Evolutionary conservation across 2,329 filamentous ascomycete genomes (phyloP).

Genomic region (Curvularia hawaiiensis): DNA sequence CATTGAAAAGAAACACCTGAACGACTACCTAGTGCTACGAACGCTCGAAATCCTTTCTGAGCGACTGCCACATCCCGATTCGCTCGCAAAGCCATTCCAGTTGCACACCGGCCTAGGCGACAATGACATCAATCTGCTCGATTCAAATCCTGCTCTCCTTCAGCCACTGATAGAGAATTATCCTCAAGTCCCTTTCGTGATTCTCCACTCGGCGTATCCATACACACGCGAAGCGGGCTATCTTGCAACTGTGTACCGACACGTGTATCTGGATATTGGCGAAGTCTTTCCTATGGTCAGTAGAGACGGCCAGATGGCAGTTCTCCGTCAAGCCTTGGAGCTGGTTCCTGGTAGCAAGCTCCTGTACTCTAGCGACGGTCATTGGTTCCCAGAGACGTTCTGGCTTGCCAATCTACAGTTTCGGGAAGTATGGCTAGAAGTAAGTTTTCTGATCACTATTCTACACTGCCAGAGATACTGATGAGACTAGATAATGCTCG

Average conservation of each 20-base stretch:
- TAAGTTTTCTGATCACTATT: conserved; percentile 42
- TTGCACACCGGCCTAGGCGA: conserved; percentile 86
- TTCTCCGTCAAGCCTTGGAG: conserved; percentile 75
- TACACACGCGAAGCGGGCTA: conserved; percentile 81
- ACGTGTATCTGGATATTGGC: conserved; percentile 82
- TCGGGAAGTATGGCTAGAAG: conserved; percentile 70
- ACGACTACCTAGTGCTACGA: conserved; percentile 70
- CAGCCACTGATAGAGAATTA: conserved; percentile 75
- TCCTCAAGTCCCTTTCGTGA: conserved; percentile 72
- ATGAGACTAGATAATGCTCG: conserved; percentile 62
- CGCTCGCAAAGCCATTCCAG: conserved; percentile 72
- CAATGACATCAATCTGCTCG: conserved; percentile 72
- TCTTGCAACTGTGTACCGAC: conserved; percentile 75
- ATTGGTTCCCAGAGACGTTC: conserved; percentile 80
- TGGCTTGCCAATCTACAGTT: conserved; percentile 75
- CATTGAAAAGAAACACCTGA: conserved; percentile 68
- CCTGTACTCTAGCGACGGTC: conserved; percentile 80
- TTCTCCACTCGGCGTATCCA: conserved; percentile 82
- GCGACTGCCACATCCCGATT: conserved; percentile 37
- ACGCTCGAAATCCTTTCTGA: conserved; percentile 64
- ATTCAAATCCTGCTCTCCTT: conserved; percentile 75
- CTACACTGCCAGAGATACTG: neutral
- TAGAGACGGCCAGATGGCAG: conserved; percentile 72
- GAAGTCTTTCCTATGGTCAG: conserved; percentile 82
- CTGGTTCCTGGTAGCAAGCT: conserved; percentile 76